Evolutionary conservation across 2,329 filamentous ascomycete species (phyloP).

Genomic region (Iodosphaeria phyllophila): DNA sequence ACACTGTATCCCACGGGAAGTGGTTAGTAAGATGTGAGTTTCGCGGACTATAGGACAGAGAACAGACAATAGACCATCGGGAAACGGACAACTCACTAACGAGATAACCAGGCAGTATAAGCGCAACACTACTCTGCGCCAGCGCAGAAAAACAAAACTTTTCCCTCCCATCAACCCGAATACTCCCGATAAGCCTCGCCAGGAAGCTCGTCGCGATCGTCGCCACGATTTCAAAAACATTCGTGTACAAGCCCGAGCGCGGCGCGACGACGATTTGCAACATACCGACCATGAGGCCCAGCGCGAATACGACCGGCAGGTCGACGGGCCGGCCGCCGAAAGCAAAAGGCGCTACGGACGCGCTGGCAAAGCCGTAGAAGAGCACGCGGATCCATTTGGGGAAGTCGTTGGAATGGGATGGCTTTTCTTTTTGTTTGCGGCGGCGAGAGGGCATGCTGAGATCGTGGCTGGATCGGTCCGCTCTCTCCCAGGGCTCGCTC

Average conservation of each 20-base stretch:
- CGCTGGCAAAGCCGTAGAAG: constrained; percentile 59
- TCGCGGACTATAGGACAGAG: too few relatives aligned
- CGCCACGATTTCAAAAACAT: constrained; percentile 32
- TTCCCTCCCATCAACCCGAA: constrained; percentile 30
- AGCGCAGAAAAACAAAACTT: constrained; percentile 56
- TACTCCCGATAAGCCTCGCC: constrained; percentile 49
- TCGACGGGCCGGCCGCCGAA: constrained; percentile 64
- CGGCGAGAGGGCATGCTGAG: too few relatives aligned
- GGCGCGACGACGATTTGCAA: constrained; percentile 61
- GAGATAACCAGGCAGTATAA: constrained; percentile 53
- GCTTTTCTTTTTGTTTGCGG: too few relatives aligned
- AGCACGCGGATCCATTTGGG: constrained; percentile 36
- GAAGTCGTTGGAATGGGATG: constrained; percentile 34
- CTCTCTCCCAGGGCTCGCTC: too few relatives aligned
- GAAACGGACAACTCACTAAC: too few relatives aligned
- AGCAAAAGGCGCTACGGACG: constrained; percentile 60
- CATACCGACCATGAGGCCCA: constrained; percentile 56
- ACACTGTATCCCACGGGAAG: too few relatives aligned
- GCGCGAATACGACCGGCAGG: constrained; percentile 55
- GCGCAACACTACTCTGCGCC: constrained; percentile 53
- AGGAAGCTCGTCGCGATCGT: constrained; percentile 50
- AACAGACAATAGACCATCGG: too few relatives aligned
- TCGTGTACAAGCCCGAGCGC: constrained; percentile 48
- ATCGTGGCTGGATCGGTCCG: too few relatives aligned
- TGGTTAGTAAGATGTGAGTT: too few relatives aligned